Conservation (phyloP, 2,329 filamentous ascomycete genomes). For the Alternaria ethzedia region DNA sequence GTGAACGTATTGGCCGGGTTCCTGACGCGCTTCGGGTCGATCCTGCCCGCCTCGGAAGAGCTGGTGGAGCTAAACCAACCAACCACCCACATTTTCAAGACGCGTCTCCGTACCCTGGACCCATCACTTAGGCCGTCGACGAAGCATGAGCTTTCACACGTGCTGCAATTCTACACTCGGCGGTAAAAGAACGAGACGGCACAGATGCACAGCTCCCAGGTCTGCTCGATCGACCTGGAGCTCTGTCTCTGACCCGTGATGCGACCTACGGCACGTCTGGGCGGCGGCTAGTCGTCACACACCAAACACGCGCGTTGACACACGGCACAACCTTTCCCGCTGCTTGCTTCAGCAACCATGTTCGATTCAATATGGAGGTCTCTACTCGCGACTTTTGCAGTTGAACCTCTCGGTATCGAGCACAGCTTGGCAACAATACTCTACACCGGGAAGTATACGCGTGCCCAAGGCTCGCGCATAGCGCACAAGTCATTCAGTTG, state of each 20-base stretch:
- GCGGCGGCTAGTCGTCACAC: slow-evolving; percentile 2
- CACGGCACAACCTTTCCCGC: neutral
- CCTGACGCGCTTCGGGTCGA: neutral
- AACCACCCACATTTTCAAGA: neutral
- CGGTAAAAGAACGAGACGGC: neutral
- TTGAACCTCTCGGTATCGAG: neutral
- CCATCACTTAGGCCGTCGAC: neutral
- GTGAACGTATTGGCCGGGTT: neutral
- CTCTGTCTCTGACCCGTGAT: neutral
- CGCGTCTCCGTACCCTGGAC: neutral
- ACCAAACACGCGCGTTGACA: neutral
- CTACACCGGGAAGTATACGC: neutral
- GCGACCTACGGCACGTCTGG: slow-evolving; percentile 9
- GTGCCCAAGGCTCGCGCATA: neutral
- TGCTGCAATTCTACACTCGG: neutral
- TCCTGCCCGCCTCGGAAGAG: neutral
- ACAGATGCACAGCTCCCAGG: too few species aligned
- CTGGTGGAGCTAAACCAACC: neutral
- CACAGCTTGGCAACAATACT: neutral
- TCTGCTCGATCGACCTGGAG: too few species aligned
- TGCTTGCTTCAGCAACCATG: neutral
- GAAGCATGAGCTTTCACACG: neutral
- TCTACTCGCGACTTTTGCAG: neutral
- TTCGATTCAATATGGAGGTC: neutral
- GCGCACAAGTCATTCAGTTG: neutral